Evolutionary conservation across 768 basidiomycete genomes (phyloP).

Genomic region (Naganishia kalamii): DNA sequence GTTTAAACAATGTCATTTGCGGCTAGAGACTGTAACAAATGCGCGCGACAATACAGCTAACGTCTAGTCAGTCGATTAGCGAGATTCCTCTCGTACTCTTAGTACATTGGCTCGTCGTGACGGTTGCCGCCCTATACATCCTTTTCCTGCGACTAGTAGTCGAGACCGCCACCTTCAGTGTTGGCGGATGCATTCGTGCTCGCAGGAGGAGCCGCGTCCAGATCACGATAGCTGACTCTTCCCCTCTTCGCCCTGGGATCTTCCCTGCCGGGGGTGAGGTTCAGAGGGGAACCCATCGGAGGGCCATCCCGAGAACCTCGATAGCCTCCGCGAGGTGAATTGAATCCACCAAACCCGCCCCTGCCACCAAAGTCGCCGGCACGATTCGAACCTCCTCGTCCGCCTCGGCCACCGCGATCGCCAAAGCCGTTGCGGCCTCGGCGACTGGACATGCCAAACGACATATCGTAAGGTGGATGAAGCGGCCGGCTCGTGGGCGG

Average conservation of each 20-base stretch:
- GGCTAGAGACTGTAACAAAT: no score
- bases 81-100: no score
- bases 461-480: not conserved
- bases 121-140: no score
- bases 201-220: constrained; percentile 84
- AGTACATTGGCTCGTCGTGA: no score
- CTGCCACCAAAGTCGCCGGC: constrained; percentile 43
- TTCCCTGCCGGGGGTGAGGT: constrained; percentile 65
- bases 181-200: constrained; percentile 48
- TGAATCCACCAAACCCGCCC: constrained; percentile 9
- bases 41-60: no score
- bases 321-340: constrained; percentile 48
- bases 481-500: constrained; percentile 14
- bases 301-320: constrained; percentile 47
- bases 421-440: constrained; percentile 6
- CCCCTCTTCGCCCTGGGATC: constrained; percentile 81
- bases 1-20: no score
- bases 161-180: constrained; percentile 5
- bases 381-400: constrained; percentile 43
- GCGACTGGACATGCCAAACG: not conserved
- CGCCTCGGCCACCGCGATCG: constrained; percentile 36
- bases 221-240: constrained; percentile 88
- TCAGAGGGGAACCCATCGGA: constrained; percentile 7
- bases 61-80: no score
- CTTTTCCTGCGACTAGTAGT: not conserved